phyloP scores from a whole-genome alignment of 768 basidiomycete species.

The Naganishia antarctica region DNA sequence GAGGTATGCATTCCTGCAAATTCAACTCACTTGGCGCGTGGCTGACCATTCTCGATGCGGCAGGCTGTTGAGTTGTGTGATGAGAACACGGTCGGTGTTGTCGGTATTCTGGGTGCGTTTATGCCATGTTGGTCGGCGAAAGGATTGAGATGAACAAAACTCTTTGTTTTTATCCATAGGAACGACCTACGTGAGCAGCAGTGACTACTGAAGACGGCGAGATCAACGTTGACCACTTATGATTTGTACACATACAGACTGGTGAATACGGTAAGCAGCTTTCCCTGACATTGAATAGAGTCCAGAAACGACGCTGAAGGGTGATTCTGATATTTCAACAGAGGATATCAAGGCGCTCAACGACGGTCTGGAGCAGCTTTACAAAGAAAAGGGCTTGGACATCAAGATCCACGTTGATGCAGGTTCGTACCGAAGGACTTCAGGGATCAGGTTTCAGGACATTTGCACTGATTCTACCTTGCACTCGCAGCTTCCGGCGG shows the following conservation, averaged over 20 bases:
- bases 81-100: slow-evolving; percentile 47
- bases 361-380: slow-evolving; percentile 35
- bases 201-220: no score
- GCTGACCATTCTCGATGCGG: neutral
- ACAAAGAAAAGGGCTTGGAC: slow-evolving; percentile 39
- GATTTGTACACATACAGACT: neutral
- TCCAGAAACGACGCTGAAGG: neutral
- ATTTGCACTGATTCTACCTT: neutral
- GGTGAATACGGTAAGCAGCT: slow-evolving; percentile 21
- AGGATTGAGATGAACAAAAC: no score
- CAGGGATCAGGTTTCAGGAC: no score
- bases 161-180: neutral
- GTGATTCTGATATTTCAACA: neutral
- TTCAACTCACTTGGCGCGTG: neutral
- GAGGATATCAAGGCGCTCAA: slow-evolving; percentile 28
- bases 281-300: neutral
- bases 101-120: slow-evolving; percentile 36
- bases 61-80: slow-evolving; percentile 39
- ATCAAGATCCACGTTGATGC: slow-evolving; percentile 43
- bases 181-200: slow-evolving; percentile 16
- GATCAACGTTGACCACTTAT: no score
- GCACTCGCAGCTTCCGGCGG: slow-evolving; percentile 53
- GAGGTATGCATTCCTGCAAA: slow-evolving; percentile 27
- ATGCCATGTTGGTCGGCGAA: neutral
- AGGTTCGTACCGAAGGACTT: neutral